These are phyloP conservation scores for Dictyostelium purpureum DNA, from an alignment of 78 protist species.

Conservation along the genomic window DNA sequence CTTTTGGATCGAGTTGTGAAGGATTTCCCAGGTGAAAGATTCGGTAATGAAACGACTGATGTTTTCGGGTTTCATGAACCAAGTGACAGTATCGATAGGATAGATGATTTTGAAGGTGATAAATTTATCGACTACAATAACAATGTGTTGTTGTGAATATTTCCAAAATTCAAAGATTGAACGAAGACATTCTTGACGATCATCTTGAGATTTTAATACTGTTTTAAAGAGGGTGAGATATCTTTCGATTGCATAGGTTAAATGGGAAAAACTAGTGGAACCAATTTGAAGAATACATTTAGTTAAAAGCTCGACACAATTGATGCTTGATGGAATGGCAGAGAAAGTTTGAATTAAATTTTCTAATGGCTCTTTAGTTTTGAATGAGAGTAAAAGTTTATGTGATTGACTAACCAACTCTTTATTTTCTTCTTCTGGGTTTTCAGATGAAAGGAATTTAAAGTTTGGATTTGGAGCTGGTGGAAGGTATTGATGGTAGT, in stretches of 20 bases:
- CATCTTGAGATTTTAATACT: slow-evolving; percentile 3
- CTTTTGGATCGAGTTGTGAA: slow-evolving; percentile 44
- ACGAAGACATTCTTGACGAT: slow-evolving; percentile 47
- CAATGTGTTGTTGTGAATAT: slow-evolving; percentile 60
- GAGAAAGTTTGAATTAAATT: slow-evolving; percentile 27
- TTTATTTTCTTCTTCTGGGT: slow-evolving; percentile 45
- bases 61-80: neutral
- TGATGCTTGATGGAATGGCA: neutral
- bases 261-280: slow-evolving; percentile 55
- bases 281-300: slow-evolving; percentile 72
- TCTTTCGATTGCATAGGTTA: slow-evolving; percentile 63
- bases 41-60: neutral
- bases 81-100: slow-evolving; percentile 35
- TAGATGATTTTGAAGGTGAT: slow-evolving; percentile 43
- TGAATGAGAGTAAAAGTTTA: slow-evolving; percentile 36
- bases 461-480: slow-evolving; percentile 20
- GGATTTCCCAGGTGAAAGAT: slow-evolving; percentile 47
- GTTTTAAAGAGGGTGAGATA: slow-evolving; percentile 64
- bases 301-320: slow-evolving; percentile 39
- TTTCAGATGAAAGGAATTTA: neutral
- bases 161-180: slow-evolving; percentile 45
- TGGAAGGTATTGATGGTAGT: slow-evolving; percentile 62
- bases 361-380: slow-evolving; percentile 50
- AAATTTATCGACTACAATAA: slow-evolving; percentile 61
- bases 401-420: slow-evolving; percentile 60